Percentiles rank a stretch among this genome's conserved stretches.
Conservation (phyloP, 1,284 basidiomycete genomes). For the Trichosporon faecale region DNA sequence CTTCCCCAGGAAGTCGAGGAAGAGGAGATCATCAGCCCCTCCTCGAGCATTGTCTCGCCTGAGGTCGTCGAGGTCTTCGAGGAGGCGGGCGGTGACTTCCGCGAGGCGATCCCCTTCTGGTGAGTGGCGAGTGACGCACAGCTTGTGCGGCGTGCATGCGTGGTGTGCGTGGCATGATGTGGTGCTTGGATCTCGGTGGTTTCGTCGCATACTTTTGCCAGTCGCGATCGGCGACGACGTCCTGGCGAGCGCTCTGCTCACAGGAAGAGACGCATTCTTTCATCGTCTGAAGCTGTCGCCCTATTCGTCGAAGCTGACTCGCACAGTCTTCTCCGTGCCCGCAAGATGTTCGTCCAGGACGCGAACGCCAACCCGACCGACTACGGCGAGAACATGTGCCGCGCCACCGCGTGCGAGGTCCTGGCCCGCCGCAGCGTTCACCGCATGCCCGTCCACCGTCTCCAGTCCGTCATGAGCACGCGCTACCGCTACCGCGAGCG, state of each 20-base stretch:
- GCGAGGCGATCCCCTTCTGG: slow-evolving; percentile 63
- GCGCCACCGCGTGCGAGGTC: slow-evolving; percentile 84
- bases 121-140: slow-evolving; percentile 18
- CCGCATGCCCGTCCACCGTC: slow-evolving; percentile 60
- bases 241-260: not conserved
- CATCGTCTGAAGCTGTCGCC: not conserved
- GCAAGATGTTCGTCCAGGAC: slow-evolving; percentile 67
- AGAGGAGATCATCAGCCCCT: slow-evolving; percentile 45
- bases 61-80: slow-evolving; percentile 54
- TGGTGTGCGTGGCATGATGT: not conserved
- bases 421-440: slow-evolving; percentile 79
- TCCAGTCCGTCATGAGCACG: slow-evolving; percentile 66
- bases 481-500: slow-evolving; percentile 68
- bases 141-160: not conserved
- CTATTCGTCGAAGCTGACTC: not conserved
- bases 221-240: not conserved
- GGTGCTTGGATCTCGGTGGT: no score
- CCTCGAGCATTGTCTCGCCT: slow-evolving; percentile 51
- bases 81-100: slow-evolving; percentile 59
- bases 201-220: no score
- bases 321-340: slow-evolving; percentile 76
- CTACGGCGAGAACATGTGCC: slow-evolving; percentile 75
- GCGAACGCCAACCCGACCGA: slow-evolving; percentile 59
- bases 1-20: slow-evolving; percentile 67
- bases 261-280: not conserved